phyloP scores from a whole-genome alignment of 345 rosid genomes.

The Gossypium bickii region DNA sequence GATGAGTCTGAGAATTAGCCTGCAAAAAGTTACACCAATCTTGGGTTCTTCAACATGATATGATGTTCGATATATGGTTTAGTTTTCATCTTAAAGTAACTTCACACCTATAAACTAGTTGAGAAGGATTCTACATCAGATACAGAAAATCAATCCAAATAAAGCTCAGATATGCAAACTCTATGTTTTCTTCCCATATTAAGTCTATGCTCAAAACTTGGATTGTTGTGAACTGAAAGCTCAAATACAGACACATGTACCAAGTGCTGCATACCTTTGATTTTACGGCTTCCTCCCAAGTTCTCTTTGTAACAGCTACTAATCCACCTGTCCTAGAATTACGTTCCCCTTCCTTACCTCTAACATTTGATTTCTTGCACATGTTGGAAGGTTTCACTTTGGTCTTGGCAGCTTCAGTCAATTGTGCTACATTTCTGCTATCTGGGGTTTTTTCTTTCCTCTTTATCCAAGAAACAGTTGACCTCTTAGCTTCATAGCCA shows the following conservation, averaged over 20 bases:
- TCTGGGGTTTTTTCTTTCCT: slow-evolving; percentile 39
- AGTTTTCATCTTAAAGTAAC: neutral
- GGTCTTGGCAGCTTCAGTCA: slow-evolving; percentile 23
- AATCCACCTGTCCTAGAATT: neutral
- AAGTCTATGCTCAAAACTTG: neutral
- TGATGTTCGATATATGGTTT: neutral
- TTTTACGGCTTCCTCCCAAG: slow-evolving; percentile 11
- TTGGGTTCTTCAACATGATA: neutral
- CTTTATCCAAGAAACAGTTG: slow-evolving; percentile 13
- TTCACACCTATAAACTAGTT: neutral
- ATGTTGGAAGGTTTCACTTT: slow-evolving; percentile 16
- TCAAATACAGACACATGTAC: neutral
- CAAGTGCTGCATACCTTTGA: slow-evolving; percentile 12
- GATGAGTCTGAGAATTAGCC: slow-evolving; percentile 26
- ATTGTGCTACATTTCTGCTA: slow-evolving; percentile 35
- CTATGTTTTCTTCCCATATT: neutral
- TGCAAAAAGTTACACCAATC: slow-evolving; percentile 21
- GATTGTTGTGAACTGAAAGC: neutral
- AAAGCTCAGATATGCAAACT: neutral
- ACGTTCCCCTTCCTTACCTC: slow-evolving; percentile 6
- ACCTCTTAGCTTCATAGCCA: slow-evolving; percentile 14
- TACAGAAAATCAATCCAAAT: neutral
- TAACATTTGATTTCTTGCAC: neutral
- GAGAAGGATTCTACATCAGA: neutral
- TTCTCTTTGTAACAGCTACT: neutral